Conservation (phyloP, 208 protist genomes). For the Spongospora subterranea region DNA sequence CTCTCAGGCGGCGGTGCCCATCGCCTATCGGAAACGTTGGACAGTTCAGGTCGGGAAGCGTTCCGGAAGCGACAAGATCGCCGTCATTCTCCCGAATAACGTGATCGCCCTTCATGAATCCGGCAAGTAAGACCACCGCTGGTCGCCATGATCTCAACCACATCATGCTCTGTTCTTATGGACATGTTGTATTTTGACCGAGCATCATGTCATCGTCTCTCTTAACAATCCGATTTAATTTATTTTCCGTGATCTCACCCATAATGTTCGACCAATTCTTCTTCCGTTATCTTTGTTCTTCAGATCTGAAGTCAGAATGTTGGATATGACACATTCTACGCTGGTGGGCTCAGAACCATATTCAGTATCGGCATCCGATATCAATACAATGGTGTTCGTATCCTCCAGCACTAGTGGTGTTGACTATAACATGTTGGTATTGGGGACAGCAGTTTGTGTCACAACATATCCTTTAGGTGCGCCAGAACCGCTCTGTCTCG, state of each 20-base stretch:
- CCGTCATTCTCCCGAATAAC: background rate
- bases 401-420: background rate
- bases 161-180: too few relatives aligned
- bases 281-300: background rate
- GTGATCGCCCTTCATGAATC: background rate
- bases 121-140: background rate
- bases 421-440: background rate
- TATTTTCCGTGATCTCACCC: too few relatives aligned
- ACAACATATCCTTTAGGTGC: background rate
- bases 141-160: too few relatives aligned
- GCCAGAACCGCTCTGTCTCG: background rate
- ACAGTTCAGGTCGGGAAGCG: background rate
- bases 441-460: background rate
- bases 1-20: too few relatives aligned
- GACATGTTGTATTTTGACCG: too few relatives aligned
- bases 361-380: background rate
- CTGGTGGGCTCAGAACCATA: background rate
- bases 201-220: too few relatives aligned
- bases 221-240: too few relatives aligned
- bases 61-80: background rate
- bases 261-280: background rate
- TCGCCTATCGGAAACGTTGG: too few relatives aligned
- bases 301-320: background rate
- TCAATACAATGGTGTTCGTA: background rate
- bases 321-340: background rate